Percentiles rank a stretch among this genome's conserved stretches.
Conservation (phyloP, 2,329 filamentous ascomycete species). For the Teratosphaeria destructans region DNA sequence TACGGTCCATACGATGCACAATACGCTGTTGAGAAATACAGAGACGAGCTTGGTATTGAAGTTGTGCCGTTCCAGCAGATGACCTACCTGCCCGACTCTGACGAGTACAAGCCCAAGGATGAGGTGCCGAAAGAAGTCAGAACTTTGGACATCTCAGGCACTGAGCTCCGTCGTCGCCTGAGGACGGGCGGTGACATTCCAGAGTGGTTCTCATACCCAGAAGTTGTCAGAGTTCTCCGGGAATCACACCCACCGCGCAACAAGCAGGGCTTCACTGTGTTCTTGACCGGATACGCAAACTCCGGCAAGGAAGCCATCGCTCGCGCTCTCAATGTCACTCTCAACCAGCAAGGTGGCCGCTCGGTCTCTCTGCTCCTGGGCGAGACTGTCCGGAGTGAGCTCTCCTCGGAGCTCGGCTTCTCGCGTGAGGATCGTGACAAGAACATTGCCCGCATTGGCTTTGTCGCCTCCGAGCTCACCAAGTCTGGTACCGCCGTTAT, state of each 20-base stretch:
- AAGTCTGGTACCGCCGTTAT: slow-evolving; percentile 90
- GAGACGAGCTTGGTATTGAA: slow-evolving; percentile 91
- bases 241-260: slow-evolving; percentile 90
- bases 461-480: slow-evolving; percentile 90
- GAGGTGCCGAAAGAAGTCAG: slow-evolving; percentile 74
- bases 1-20: slow-evolving; percentile 98
- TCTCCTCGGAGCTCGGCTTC: slow-evolving; percentile 93
- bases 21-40: slow-evolving; percentile 91
- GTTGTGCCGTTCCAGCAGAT: slow-evolving; percentile 99
- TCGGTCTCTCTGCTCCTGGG: slow-evolving; percentile 89
- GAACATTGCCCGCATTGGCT: slow-evolving; percentile 93
- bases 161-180: slow-evolving; percentile 82
- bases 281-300: slow-evolving; percentile 95
- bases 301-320: slow-evolving; percentile 94
- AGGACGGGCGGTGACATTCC: slow-evolving; percentile 89
- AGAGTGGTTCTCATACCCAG: slow-evolving; percentile 99
- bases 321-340: slow-evolving; percentile 86
- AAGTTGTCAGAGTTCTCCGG: slow-evolving; percentile 91
- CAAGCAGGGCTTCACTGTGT: slow-evolving; percentile 93
- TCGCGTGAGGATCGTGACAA: slow-evolving; percentile 81
- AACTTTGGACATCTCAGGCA: slow-evolving; percentile 52
- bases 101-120: slow-evolving; percentile 92
- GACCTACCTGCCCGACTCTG: slow-evolving; percentile 93
- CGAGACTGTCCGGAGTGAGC: slow-evolving; percentile 86
- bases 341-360: slow-evolving; percentile 95